Evolutionary conservation across 2,329 filamentous ascomycete species (phyloP), one percentile per base, ranked within the genome.

Genomic region (Fusarium tupiense): DNA sequence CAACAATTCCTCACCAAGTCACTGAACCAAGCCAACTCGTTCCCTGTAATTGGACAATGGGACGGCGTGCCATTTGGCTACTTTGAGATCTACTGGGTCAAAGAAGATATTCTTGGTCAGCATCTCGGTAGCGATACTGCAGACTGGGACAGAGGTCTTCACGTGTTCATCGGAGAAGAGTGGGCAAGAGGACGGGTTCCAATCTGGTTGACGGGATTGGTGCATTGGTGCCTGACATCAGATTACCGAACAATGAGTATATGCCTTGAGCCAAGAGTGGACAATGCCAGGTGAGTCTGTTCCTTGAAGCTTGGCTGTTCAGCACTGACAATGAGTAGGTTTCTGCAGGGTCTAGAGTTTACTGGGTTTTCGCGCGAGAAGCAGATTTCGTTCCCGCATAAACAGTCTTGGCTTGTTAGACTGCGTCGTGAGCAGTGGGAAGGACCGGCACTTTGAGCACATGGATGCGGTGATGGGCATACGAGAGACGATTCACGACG

Each of bases 71-170:
- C 96, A 0, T 99, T 98, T 84, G 96, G 95, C 0, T 99, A 97
- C 81, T 98, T 99, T 80, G 96, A 99, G 85, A 89, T 99, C 40
- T 99, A 99, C 84, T 99, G 96, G 96, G 94, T 96, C 8, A 98
- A 97, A 79, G 96, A 99, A 81, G 96, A 98, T 79, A 85, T 87
- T 0, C 82, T 99, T 2, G 94, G 94, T 1, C 88, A 87, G 54
- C 87, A 94, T 73, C 83, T 97, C 8, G 88, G 91, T 1, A 88
- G 88, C 29, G 88, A 89, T 8, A 90, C 91, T 0, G 90, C 89
- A 13, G 93, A 98, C 77, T 98, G 93, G 83, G 96, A 98, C 77
- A 88, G 96, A 12, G 96, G 96, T 0, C 84, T 98, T 24, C 96
- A 99, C 79, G 91, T 96, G 19, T 85, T 99, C 44, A 89, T 99